Base-by-base conservation (phyloP, 805 yeast genomes). In the Jamesozyma jinghongensis region DNA sequence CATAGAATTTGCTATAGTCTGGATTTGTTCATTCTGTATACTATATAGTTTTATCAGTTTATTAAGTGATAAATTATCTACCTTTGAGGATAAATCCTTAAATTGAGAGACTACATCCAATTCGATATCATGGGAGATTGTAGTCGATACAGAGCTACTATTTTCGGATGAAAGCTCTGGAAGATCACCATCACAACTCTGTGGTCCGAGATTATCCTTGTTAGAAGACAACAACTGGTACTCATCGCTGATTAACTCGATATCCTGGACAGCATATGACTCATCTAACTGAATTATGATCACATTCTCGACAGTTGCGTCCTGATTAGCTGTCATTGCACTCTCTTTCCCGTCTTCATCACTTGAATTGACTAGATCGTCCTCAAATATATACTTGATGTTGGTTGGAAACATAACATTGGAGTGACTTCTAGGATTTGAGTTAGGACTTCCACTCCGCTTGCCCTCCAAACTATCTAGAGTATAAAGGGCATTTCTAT, bases 311-410 rank as follows among this genome's bases (percentile, higher is more conserved):
- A 53, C 45, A 28, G 22, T 32, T 4, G 42, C 43, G 31, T 51
- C 49, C 5, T 39, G 34, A 11, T 30, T 30, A 4, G 10, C 19
- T 18, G 18, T 20, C 14, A 18, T 26, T n/a, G 27, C 28, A 22
- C 12, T 20, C 22, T 19, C 5, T 8, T 13, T n/a, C 3, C 3
- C 40, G 6, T 40, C 38, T 3, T 30, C 34, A 4, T 32, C 33
- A 7, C 47, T 48, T n/a, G 50, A 50, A 10, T 22, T 10, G 26
- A 22, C 26, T 22, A 10, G 6, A 37, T 57, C 63, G 38, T 58
- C 61, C 40, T 58, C 59, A 41, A 59, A 60, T 18, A 60, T 50
- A 40, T 56, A 60, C 32, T 45, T 50, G 5, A 59, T 46, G 38
- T 58, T 56, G 5, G 59, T 58, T 1, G 59, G 57, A 34, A 53